Base-by-base conservation (phyloP, 2,329 filamentous ascomycete genomes). In the Pseudopyrenochaeta lycopersici region DNA sequence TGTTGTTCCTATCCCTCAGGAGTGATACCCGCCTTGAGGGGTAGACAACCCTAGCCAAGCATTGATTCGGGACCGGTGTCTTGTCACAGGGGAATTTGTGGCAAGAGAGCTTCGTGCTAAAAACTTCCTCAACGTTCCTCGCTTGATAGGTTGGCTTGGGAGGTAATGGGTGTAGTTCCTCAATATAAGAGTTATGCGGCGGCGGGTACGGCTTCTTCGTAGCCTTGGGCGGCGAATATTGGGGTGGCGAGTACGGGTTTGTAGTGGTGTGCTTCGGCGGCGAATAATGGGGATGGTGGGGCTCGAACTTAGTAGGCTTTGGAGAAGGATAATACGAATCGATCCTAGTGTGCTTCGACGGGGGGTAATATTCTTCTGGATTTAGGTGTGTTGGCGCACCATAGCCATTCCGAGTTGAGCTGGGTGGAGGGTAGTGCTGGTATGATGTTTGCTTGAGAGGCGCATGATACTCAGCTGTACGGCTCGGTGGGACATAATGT, bases 41-140 rank as follows among this genome's bases (percentile, higher is more conserved):
- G 23, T 53, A 51, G 15, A 54, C 23, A 20, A 59, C 43, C 29
- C 20, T 48, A n/a, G 52, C 45, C 27, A 48, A 47, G 29, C 58
- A 61, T 12, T 36, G 50, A n/a, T 38, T 41, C 4, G 42, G 15
- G 9, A 7, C 11, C 4, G 36, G 18, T 23, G 44, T 18, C 32
- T 39, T 38, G 15, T 52, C 41, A 11, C 43, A 43, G 14, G 42
- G 12, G 10, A 21, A n/a, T 21, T 17, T 18, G 7, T 15, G 10
- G 40, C 40, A 42, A 2, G 21, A 14, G 12, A 14, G 32, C 11
- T 35, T 35, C 5, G 12, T 17, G 32, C 18, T 17, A 17, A 21
- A 33, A 12, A 40, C 23, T 7, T 29, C 35, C 7, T 45, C 23
- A 21, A 49, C 17, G 31, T 29, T 30, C n/a, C 27, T 30, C 4